Evolutionary conservation across 2,329 filamentous ascomycete genomes (phyloP), one percentile per base, ranked within the genome.

Genomic region (Aspergillus niger): DNA sequence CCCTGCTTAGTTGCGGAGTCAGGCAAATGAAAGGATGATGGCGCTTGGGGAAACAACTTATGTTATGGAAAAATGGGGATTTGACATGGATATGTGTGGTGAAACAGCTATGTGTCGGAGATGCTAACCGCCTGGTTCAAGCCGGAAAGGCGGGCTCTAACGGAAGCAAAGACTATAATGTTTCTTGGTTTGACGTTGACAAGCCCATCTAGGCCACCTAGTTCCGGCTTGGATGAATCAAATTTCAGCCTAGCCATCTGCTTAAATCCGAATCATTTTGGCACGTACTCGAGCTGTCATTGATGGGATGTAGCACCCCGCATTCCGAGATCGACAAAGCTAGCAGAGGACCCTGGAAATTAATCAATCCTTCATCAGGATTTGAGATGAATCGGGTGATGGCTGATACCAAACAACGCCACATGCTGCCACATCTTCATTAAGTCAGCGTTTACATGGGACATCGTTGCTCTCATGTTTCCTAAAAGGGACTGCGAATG

Each of bases 261-360:
- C 48, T 26, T 50, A 11, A 26, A 5, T 36, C 7, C 22, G 43
- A 28, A 50, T 51, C 22, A 41, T 20, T 38, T 15, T 48, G 47
- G 48, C 55, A 15, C 30, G 26, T 20, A 41, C 20, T 44, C 32
- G 30, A 20, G 32, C 53, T 55, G 32, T 62, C 50, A 68, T 68
- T 68, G 66, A 67, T 61, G 66, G 62, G 58, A 64, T 63, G 54
- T 54, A n/a, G 53, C 56, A 51, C 62, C 60, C 62, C 64, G 61
- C 62, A 66, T 44, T 50, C 60, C 59, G 58, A 53, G 64, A 69
- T 69, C 61, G 63, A 57, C 60, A 64, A 59, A 59, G 53, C 55
- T 61, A 65, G 58, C 20, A 55, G 38, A 43, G 24, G 11, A 13
- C 58, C 48, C 55, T 57, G 20, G 58, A 57, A 52, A 57, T 58